These are phyloP conservation scores for Backusella mclennaniae DNA, from an alignment of 192 early-diverging fungal species.

Conservation along the genomic window DNA sequence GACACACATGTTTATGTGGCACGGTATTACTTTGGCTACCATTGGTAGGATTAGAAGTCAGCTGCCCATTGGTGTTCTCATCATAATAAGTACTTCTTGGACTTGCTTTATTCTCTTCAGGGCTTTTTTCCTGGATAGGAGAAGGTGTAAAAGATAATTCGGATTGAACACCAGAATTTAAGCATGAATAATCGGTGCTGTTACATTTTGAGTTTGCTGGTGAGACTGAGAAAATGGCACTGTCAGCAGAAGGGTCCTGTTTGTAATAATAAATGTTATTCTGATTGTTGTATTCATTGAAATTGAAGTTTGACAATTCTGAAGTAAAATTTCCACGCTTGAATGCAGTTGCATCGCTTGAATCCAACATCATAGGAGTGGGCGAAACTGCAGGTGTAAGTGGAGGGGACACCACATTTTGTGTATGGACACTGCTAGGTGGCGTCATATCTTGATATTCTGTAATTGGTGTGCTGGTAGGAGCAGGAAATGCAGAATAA, in stretches of 20 bases:
- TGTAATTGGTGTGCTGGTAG: neutral
- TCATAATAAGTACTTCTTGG: neutral
- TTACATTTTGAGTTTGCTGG: neutral
- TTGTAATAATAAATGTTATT: neutral
- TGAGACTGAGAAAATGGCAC: neutral
- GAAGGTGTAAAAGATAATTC: neutral
- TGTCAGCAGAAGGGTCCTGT: neutral
- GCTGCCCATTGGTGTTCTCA: neutral
- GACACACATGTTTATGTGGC: slow-evolving; percentile 42
- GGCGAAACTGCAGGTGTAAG: slow-evolving; percentile 19
- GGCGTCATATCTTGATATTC: neutral
- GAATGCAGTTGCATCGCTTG: neutral
- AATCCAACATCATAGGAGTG: neutral
- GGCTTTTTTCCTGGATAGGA: neutral
- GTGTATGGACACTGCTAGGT: neutral
- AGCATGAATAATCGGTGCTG: neutral
- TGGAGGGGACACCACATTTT: slow-evolving; percentile 23
- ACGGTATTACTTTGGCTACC: neutral
- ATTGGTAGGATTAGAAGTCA: neutral
- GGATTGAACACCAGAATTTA: neutral
- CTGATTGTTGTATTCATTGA: neutral
- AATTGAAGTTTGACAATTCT: neutral
- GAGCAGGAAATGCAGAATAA: slow-evolving; percentile 6
- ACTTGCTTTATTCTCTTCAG: neutral
- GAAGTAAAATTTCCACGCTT: neutral